Evolutionary conservation across 139 green algal genomes (phyloP), one percentile per base, ranked within the genome.

Genomic region (Haematococcus lacustris): DNA sequence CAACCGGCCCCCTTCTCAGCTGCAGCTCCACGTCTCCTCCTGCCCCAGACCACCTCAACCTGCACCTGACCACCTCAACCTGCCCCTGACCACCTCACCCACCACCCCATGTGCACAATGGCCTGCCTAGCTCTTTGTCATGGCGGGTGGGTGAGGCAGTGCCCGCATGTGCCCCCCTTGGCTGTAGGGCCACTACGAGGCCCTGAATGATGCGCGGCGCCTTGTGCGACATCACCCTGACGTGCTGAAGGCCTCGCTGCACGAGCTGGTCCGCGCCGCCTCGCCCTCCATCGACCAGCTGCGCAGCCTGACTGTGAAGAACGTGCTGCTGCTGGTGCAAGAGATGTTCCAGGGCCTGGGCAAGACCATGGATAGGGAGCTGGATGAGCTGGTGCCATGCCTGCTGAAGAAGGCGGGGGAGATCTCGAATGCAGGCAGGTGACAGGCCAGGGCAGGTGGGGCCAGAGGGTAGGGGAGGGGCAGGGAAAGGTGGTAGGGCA

Each of bases 401-500:
- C 78, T 96, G 68, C 65, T 93, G 26, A 94, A 95, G 78, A 90
- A 90, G 63, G 86, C 90, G 3, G 88, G 84, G 1, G 88, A 93
- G 75, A 76, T 90, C 1, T 89, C 84, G 39, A 86, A 86, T 50
- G 87, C 86, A 47, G 82, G 81, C n/a, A n/a, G n/a, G n/a, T n/a
- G n/a, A n/a, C n/a, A n/a, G n/a, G n/a, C n/a, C n/a, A n/a, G n/a
- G n/a, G n/a, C n/a, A n/a, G n/a, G n/a, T n/a, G n/a, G n/a, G n/a
- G n/a, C n/a, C n/a, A n/a, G n/a, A n/a, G n/a, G n/a, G n/a, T n/a
- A n/a, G n/a, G n/a, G n/a, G n/a, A n/a, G n/a, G n/a, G n/a, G n/a
- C n/a, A n/a, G n/a, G n/a, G n/a, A n/a, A n/a, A n/a, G n/a, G n/a
- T n/a, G n/a, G n/a, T n/a, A n/a, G n/a, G n/a, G n/a, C n/a, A n/a